A percentile compares a stretch with the other conserved stretches of the same genome.
Conservation (phyloP, 1,284 basidiomycete genomes). For the Amylostereum areolatum region DNA sequence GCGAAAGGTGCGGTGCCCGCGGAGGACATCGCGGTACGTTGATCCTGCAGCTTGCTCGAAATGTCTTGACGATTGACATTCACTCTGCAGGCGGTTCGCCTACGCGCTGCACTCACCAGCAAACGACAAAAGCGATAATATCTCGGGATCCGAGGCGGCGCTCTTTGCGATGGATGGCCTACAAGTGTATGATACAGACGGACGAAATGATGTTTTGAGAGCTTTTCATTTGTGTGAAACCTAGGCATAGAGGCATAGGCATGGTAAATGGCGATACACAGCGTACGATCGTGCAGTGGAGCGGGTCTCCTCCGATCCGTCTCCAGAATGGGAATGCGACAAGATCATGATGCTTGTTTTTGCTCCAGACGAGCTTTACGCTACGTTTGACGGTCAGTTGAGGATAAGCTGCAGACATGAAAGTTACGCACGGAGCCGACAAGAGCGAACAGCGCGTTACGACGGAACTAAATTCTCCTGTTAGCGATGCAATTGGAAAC, state of each 20-base stretch:
- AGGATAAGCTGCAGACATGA: slow-evolving; percentile 9
- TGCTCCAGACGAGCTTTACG: slow-evolving; percentile 57
- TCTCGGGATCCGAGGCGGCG: no score
- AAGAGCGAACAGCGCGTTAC: slow-evolving; percentile 76
- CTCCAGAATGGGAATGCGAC: slow-evolving; percentile 1
- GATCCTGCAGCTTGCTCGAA: not conserved
- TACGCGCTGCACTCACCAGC: slow-evolving; percentile 51
- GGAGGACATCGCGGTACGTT: slow-evolving; percentile 72
- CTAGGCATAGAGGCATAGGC: slow-evolving; percentile 14
- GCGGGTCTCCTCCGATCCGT: not conserved
- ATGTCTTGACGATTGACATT: not conserved
- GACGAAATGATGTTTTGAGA: slow-evolving; percentile 6
- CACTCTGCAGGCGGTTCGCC: slow-evolving; percentile 40
- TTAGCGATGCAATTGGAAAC: slow-evolving; percentile 1
- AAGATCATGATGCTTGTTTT: slow-evolving; percentile 42
- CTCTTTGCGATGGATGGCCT: not conserved
- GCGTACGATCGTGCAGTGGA: slow-evolving; percentile 2
- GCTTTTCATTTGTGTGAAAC: slow-evolving; percentile 9
- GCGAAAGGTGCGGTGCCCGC: slow-evolving; percentile 75
- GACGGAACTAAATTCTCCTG: slow-evolving; percentile 61
- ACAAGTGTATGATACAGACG: not conserved
- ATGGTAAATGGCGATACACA: slow-evolving; percentile 12
- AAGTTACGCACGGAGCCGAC: slow-evolving; percentile 65
- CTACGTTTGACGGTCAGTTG: slow-evolving; percentile 27
- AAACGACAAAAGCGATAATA: slow-evolving; percentile 18